These are phyloP conservation scores for Leptomonas seymouri DNA, from an alignment of 208 protist species.

Conservation along the genomic window DNA sequence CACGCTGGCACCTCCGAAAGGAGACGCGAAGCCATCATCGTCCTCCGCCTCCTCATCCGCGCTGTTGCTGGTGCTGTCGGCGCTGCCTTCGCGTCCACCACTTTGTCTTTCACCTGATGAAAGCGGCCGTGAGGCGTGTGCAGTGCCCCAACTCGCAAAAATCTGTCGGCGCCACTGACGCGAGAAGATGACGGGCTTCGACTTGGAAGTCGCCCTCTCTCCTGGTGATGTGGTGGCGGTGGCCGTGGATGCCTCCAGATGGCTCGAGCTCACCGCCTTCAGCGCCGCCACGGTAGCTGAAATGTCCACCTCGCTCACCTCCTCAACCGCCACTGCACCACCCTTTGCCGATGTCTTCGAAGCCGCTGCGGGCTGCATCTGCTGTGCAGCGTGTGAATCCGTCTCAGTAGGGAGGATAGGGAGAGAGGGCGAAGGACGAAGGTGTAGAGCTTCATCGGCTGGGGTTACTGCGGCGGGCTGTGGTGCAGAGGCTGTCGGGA, in stretches of 20 bases:
- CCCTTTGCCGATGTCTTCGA: background rate
- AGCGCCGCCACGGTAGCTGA: slow-evolving; percentile 18
- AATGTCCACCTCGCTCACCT: slow-evolving; percentile 25
- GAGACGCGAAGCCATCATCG: slow-evolving; percentile 7
- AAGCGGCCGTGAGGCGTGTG: background rate
- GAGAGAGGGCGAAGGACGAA: background rate
- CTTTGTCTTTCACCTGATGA: background rate
- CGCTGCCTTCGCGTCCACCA: background rate
- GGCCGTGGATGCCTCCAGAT: background rate
- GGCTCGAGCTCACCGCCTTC: slow-evolving; percentile 3
- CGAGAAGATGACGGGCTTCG: slow-evolving; percentile 30
- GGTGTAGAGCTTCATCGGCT: background rate
- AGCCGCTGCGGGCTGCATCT: background rate
- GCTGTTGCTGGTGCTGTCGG: background rate
- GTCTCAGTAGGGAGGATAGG: background rate
- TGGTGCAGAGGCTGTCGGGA: too few species aligned
- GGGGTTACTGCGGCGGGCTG: too few species aligned
- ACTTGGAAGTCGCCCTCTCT: too few species aligned
- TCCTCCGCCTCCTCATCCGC: slow-evolving; percentile 9
- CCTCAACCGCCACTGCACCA: background rate
- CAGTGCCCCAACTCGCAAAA: slow-evolving; percentile 7
- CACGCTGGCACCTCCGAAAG: slow-evolving; percentile 30
- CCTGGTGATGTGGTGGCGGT: background rate
- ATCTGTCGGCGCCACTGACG: slow-evolving; percentile 35
- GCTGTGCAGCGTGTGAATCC: background rate